These are phyloP conservation scores for Geosiphon pyriformis DNA, from an alignment of 192 early-diverging fungal species.

Conservation along the genomic window DNA sequence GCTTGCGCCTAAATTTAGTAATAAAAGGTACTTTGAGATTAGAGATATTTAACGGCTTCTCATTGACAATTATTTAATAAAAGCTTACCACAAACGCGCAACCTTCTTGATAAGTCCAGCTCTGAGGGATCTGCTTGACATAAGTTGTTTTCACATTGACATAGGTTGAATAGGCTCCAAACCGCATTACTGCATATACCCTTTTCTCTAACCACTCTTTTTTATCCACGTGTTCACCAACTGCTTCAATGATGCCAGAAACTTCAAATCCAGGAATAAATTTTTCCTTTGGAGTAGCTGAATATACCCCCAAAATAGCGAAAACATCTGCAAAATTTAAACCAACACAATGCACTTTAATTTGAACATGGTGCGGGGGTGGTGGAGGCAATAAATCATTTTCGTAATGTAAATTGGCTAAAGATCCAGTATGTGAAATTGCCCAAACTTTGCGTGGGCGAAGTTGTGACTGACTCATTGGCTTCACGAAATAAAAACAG, in stretches of 20 bases:
- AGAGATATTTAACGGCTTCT: too few relatives aligned
- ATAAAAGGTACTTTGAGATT: too few relatives aligned
- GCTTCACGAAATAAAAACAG: too few relatives aligned
- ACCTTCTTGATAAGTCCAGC: conserved; percentile 21
- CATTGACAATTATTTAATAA: too few relatives aligned
- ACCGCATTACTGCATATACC: conserved; percentile 19
- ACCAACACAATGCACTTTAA: conserved; percentile 1
- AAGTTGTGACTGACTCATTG: too few relatives aligned
- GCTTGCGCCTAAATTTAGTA: conserved; percentile 15
- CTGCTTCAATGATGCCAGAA: conserved; percentile 15
- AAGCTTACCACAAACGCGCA: conserved; percentile 20
- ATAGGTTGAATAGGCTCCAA: conserved; percentile 20
- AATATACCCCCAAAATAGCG: conserved; percentile 6
- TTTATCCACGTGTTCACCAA: conserved; percentile 11
- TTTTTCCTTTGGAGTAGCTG: conserved; percentile 9
- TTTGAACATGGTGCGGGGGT: not conserved
- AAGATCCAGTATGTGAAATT: not conserved
- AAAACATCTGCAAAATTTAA: conserved; percentile 19
- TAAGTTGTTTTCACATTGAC: not conserved
- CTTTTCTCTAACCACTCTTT: conserved; percentile 20
- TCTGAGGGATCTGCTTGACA: conserved; percentile 8
- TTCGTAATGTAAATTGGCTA: conserved; percentile 1
- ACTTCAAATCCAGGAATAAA: conserved; percentile 23
- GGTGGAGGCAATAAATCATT: conserved; percentile 7
- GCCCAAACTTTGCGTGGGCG: not conserved